These are phyloP conservation scores for Chaetoscypha palmicola DNA, from an alignment of 2,329 filamentous ascomycete species.

Conservation along the genomic window DNA sequence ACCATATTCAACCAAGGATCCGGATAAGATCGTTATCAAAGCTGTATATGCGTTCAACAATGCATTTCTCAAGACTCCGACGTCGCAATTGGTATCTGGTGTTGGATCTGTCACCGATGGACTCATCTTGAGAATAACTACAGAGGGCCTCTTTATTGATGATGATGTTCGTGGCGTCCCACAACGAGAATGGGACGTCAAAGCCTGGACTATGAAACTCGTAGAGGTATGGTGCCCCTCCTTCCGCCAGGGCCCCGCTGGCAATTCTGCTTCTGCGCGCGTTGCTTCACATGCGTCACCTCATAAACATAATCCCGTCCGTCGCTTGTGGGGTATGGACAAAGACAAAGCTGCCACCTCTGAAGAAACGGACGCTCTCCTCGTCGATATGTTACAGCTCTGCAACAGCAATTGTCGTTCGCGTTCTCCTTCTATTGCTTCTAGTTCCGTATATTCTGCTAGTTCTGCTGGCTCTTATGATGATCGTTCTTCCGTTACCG, in stretches of 20 bases:
- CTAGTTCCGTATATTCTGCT: constrained; percentile 37
- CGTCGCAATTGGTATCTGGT: constrained; percentile 84
- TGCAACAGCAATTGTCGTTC: constrained; percentile 60
- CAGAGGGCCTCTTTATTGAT: constrained; percentile 93
- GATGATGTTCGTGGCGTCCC: constrained; percentile 85
- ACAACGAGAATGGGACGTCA: constrained; percentile 98
- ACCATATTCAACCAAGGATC: constrained; percentile 80
- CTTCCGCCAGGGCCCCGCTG: constrained; percentile 37
- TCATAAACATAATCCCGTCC: constrained; percentile 24
- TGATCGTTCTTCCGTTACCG: constrained; percentile 23
- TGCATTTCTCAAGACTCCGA: constrained; percentile 77
- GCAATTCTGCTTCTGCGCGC: constrained; percentile 35
- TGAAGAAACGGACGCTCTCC: constrained; percentile 60
- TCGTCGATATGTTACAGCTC: constrained; percentile 53
- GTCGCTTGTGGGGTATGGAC: constrained; percentile 34
- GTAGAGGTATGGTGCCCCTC: constrained; percentile 82
- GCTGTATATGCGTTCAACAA: constrained; percentile 92
- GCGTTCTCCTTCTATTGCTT: constrained; percentile 37
- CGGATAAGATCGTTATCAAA: constrained; percentile 91
- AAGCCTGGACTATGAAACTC: constrained; percentile 92
- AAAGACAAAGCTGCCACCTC: constrained; percentile 38
- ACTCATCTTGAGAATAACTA: constrained; percentile 83
- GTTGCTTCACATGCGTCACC: constrained; percentile 29
- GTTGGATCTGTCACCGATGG: constrained; percentile 83
- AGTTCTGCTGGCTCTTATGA: constrained; percentile 24